phyloP scores from a whole-genome alignment of 257 asterid species.

The Capsicum pubescens region DNA sequence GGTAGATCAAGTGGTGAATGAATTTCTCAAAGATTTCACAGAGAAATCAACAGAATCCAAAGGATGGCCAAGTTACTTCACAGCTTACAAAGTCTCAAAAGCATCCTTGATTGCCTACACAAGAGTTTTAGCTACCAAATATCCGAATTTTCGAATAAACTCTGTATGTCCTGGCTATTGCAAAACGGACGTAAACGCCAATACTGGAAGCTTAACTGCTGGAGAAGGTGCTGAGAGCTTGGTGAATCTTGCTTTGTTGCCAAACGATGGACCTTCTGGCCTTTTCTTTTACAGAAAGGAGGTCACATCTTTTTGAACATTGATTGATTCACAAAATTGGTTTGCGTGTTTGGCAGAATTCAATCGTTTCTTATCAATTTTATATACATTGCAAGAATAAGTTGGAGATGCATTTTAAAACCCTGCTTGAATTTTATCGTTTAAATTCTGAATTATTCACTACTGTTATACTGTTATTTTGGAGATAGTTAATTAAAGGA shows the following conservation, averaged over 20 bases:
- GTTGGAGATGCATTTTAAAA: too few species aligned
- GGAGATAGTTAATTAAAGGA: too few species aligned
- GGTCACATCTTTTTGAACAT: slow-evolving; percentile 43
- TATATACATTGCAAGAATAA: too few species aligned
- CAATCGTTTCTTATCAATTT: too few species aligned
- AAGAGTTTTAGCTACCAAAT: slow-evolving; percentile 48
- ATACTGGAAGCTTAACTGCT: slow-evolving; percentile 47
- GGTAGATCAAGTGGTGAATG: slow-evolving; percentile 51
- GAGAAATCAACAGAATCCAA: too few species aligned
- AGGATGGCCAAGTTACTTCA: too few species aligned
- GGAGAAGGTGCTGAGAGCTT: slow-evolving; percentile 63
- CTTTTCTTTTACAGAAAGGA: slow-evolving; percentile 44
- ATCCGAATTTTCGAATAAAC: slow-evolving; percentile 45
- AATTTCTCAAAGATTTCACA: too few species aligned
- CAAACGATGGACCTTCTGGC: slow-evolving; percentile 66
- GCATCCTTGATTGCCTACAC: slow-evolving; percentile 61
- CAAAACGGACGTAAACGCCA: slow-evolving; percentile 49
- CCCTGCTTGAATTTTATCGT: too few species aligned
- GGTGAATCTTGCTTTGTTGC: slow-evolving; percentile 58
- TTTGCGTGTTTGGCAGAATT: too few species aligned
- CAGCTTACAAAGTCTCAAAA: slow-evolving; percentile 32
- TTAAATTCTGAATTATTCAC: too few species aligned
- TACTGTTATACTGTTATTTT: too few species aligned
- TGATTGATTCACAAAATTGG: too few species aligned
- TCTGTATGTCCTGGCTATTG: slow-evolving; percentile 73